Base-by-base conservation (phyloP, 23 red algal species). In the Gracilaria caudata region DNA sequence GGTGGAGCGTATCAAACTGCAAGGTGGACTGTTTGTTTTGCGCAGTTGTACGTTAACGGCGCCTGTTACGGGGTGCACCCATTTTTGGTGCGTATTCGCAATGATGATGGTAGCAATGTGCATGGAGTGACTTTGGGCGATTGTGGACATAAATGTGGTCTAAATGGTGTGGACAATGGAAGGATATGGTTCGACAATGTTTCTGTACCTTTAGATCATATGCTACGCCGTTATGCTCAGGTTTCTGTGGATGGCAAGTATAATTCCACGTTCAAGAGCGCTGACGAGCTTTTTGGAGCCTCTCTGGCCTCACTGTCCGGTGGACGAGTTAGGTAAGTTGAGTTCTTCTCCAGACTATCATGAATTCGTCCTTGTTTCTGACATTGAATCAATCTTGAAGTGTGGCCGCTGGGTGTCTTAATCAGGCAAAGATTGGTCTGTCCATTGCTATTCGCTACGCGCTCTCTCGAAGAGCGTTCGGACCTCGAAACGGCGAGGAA, bases 131-230 rank as follows among this genome's bases (percentile, higher is more conserved):
- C 73, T 21, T 40, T 99, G 34, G 93, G 53, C 6, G 97, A 99
- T 64, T 94, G 93, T 74, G 97, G 97, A 39, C 59, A 81, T 51
- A 99, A 99, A 79, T 61, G 74, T 64, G 97, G 97, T 37, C 89
- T 99, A 20, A 95, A 99, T 77, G 97, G 97, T 28, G 97, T 99
- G n/a, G 97, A 99, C 53, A 99, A 99, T 78, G 97, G 97, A 26
- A 73, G 93, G 20, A 99, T 99, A 19, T 99, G 97, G 97, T 99
- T 99, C 87, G 77, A 94, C 60, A 30, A 88, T 72, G 77, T 95
- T 55, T 81, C 70, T 29, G 90, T 99, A 5, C 93, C 97, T 19
- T 90, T 83, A 34, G 56, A 43, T 24, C 80, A 99, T 33, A 79
- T 99, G 82, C 84, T 99, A 8, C 64, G 76, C 23, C 76, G 94